Percentiles rank a stretch among this genome's conserved stretches.
Conservation (phyloP, 2,329 filamentous ascomycete species). For the Diaporthe eres region DNA sequence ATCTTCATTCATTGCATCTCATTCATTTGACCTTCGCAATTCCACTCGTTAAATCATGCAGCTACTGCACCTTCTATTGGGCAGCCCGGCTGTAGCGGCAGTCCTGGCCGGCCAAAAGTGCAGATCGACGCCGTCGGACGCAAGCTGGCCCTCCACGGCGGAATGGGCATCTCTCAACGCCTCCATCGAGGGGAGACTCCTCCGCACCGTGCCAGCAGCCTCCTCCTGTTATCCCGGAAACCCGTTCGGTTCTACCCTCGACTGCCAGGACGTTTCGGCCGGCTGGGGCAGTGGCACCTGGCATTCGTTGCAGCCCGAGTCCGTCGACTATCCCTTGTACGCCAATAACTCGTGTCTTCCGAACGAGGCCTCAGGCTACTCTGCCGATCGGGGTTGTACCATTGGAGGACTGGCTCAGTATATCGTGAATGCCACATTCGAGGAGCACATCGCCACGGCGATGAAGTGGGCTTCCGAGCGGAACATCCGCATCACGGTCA, state of each 20-base stretch:
- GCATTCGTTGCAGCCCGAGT: slow-evolving; percentile 11
- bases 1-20: not conserved
- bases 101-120: not conserved
- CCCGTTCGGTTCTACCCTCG: not conserved
- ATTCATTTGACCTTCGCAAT: not conserved
- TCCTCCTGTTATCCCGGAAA: slow-evolving; percentile 1
- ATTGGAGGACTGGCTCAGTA: not conserved
- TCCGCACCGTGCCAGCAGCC: slow-evolving; percentile 7
- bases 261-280: not conserved
- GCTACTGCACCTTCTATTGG: not conserved
- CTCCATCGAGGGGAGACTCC: slow-evolving; percentile 4
- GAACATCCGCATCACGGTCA: slow-evolving; percentile 5
- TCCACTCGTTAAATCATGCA: not conserved
- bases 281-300: not conserved
- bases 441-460: slow-evolving; percentile 4
- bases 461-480: not conserved
- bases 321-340: slow-evolving; percentile 2
- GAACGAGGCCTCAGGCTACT: not conserved
- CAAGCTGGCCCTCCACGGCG: slow-evolving; percentile 1
- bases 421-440: not conserved
- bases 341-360: slow-evolving; percentile 18
- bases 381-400: not conserved
- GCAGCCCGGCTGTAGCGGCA: not conserved
- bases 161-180: slow-evolving; percentile 2
- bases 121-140: slow-evolving; percentile 1